A percentile compares a stretch with the other conserved stretches of the same genome.
Conservation (phyloP, 306 rosid genomes). For the Dryas alaskensis region DNA sequence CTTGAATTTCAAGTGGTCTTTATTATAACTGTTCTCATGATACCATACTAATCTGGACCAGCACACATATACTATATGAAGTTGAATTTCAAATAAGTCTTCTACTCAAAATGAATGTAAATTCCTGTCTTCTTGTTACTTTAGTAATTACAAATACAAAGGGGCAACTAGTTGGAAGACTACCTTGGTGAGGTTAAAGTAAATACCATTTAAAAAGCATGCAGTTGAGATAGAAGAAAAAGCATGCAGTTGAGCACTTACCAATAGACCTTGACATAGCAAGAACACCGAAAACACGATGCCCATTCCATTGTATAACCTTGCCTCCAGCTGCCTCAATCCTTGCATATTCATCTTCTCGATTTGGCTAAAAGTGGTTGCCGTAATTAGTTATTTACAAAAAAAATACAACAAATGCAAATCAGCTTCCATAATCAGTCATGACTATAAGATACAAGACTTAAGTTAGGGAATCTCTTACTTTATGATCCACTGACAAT, state of each 20-base stretch:
- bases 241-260: slow-evolving; percentile 28
- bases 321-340: slow-evolving; percentile 93
- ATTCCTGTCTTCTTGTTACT: background rate
- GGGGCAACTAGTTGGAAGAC: background rate
- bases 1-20: no score
- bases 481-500: slow-evolving; percentile 86
- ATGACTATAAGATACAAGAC: slow-evolving; percentile 8
- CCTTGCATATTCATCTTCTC: slow-evolving; percentile 84
- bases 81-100: no score
- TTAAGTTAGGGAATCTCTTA: slow-evolving; percentile 29
- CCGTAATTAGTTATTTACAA: slow-evolving; percentile 20
- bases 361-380: slow-evolving; percentile 59
- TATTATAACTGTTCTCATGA: no score
- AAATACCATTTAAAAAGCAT: slow-evolving; percentile 9
- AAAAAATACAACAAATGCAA: slow-evolving; percentile 10
- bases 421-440: slow-evolving; percentile 28
- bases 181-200: slow-evolving; percentile 20
- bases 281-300: slow-evolving; percentile 85
- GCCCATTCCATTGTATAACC: slow-evolving; percentile 93
- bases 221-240: background rate
- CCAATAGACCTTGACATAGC: slow-evolving; percentile 97
- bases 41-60: no score
- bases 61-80: no score
- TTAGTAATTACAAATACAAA: background rate
- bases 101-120: no score